Evolutionary conservation across 345 rosid genomes (phyloP).

Genomic region (Trapa bicornis): DNA sequence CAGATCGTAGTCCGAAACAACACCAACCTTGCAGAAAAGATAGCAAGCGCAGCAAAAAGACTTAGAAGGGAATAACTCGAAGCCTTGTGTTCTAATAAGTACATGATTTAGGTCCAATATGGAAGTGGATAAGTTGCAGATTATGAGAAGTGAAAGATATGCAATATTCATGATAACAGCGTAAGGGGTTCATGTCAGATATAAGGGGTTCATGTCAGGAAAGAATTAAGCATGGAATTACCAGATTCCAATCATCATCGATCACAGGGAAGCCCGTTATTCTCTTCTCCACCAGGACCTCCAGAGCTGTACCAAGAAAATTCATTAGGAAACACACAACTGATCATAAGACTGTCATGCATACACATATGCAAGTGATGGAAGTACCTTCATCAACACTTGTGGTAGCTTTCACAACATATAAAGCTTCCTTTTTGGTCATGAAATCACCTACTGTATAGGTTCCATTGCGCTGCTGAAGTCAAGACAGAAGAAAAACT

Average conservation of each 20-base stretch:
- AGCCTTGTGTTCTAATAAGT: background rate
- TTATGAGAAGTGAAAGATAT: background rate
- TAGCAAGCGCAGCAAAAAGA: constrained; percentile 5
- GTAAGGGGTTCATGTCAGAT: background rate
- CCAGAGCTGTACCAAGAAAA: constrained; percentile 42
- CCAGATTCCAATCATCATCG: constrained; percentile 83
- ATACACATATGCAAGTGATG: constrained; percentile 2
- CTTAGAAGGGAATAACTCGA: background rate
- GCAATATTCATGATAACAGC: background rate
- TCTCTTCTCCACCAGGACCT: constrained; percentile 69
- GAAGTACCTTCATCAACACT: constrained; percentile 72
- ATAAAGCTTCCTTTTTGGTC: constrained; percentile 56
- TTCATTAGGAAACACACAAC: background rate
- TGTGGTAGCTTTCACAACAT: constrained; percentile 62
- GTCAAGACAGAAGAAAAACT: background rate
- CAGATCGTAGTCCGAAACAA: constrained; percentile 93
- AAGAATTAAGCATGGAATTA: constrained; percentile 9
- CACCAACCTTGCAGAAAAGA: constrained; percentile 59
- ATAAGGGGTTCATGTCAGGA: background rate
- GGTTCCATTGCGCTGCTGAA: constrained; percentile 44
- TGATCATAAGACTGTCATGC: background rate
- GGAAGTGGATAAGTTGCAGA: background rate
- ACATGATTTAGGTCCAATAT: background rate
- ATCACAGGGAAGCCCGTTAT: constrained; percentile 85
- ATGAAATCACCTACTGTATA: constrained; percentile 85